Evolutionary conservation across 2,329 filamentous ascomycete species (phyloP), one percentile per base, ranked within the genome.

Genomic region (Aspergillus luchuensis): DNA sequence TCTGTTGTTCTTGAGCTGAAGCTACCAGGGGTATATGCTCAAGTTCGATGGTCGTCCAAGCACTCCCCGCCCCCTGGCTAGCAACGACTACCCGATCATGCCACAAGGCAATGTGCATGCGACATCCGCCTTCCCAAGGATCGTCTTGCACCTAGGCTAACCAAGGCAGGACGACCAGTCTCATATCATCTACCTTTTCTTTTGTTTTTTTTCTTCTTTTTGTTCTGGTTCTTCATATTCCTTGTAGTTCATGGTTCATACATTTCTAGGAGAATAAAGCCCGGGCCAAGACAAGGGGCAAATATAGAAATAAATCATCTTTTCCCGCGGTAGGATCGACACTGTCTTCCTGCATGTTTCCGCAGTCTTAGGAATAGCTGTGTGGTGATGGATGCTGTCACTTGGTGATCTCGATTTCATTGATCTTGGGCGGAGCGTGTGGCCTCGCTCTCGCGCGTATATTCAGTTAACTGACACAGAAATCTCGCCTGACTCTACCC

Each of bases 391-490:
- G 30, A 13, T 56, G 53, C 17, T 15, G 41, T 28, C 38, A 13
- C 38, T 52, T 25, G 21, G 56, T 54, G 49, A 45, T 53, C 23
- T 53, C 33, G 28, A 36, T 30, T 52, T 28, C 39, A 43, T 48
- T 45, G 47, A 21, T 45, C 36, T 58, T 39, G 49, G 52, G 50
- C 28, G 56, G 59, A 56, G 59, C 41, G 60, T 55, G 41, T 60
- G 60, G 61, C 45, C 28, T 57, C 57, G 47, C 57, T 51, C 53
- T 63, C 49, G 59, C 45, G 50, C 60, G 61, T 65, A 62, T 66
- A 63, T 65, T 56, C 60, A 66, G 63, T 62, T 63, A 61, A 61
- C 59, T 60, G 57, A 62, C 56, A 59, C 53, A 52, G 56, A 51
- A 55, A 41, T 36, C 61, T 57, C 50, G 56, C 57, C 45, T 21